Evolutionary conservation across 495 filamentous ascomycete genomes (phyloP).

Genomic region (Sabuloglossum arenarium): DNA sequence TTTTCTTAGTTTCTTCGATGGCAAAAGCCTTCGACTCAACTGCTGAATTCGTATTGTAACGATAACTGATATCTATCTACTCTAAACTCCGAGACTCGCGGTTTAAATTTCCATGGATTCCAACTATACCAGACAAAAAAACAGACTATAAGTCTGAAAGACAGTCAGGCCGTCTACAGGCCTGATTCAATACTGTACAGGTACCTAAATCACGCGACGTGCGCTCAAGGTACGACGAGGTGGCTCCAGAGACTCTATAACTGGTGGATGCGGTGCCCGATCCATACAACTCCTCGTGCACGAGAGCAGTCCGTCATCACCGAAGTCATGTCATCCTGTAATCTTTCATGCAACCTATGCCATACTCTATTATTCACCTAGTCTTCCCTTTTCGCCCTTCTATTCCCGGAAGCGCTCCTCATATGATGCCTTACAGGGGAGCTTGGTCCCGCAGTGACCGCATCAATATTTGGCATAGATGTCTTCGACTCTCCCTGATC

Average conservation of each 20-base stretch:
- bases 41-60: not conserved
- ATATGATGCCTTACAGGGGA: not conserved
- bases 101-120: not conserved
- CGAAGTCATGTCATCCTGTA: not conserved
- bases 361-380: not conserved
- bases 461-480: conserved; percentile 4
- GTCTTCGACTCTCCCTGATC: conserved; percentile 14
- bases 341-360: not conserved
- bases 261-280: not conserved
- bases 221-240: not conserved
- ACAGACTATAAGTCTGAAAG: not conserved
- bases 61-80: not conserved
- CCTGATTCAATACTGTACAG: not conserved
- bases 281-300: not conserved
- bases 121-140: not conserved
- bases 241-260: not conserved
- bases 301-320: not conserved
- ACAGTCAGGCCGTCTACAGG: not conserved
- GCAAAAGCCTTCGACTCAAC: not conserved
- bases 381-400: not conserved
- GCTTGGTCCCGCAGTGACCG: conserved; percentile 17
- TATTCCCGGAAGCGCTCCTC: not conserved
- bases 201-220: not conserved
- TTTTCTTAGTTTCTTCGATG: not conserved
- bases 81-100: not conserved